phyloP scores from a whole-genome alignment of 2,329 filamentous ascomycete species.

The Pseudocercospora fuligena region DNA sequence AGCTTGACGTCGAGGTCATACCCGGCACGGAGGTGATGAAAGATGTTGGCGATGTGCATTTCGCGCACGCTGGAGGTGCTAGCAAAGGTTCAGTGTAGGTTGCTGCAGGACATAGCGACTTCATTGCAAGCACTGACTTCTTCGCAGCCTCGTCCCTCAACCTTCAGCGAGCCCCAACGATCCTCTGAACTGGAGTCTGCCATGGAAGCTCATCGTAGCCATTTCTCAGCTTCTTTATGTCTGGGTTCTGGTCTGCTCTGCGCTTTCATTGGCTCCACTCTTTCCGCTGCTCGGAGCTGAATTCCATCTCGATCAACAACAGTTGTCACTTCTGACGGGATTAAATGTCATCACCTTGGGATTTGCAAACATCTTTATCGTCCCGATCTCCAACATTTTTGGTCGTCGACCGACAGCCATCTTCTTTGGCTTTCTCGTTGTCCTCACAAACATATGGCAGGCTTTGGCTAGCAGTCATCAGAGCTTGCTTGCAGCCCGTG shows the following conservation, averaged over 20 bases:
- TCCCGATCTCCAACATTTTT: constrained; percentile 52
- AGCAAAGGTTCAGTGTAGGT: constrained; percentile 35
- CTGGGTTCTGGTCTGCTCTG: constrained; percentile 50
- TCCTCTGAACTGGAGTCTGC: constrained; percentile 37
- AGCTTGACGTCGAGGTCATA: constrained; percentile 37
- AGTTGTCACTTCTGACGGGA: constrained; percentile 49
- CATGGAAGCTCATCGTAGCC: constrained; percentile 42
- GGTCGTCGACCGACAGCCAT: constrained; percentile 48
- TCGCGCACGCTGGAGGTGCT: constrained; percentile 35
- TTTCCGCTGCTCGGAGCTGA: constrained; percentile 49
- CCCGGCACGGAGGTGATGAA: constrained; percentile 40
- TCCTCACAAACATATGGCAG: constrained; percentile 51
- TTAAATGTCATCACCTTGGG: constrained; percentile 52
- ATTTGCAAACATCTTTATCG: constrained; percentile 52
- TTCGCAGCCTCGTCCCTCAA: constrained; percentile 35
- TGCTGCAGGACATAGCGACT: neutral
- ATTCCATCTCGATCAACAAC: constrained; percentile 48
- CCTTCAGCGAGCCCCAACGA: constrained; percentile 34
- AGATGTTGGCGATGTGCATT: constrained; percentile 35
- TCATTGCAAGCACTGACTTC: constrained; percentile 3
- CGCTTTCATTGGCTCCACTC: constrained; percentile 51
- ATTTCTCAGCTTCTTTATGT: constrained; percentile 48
- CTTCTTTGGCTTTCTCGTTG: constrained; percentile 47
- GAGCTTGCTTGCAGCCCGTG: constrained; percentile 50
- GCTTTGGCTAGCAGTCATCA: constrained; percentile 49